phyloP scores from a whole-genome alignment of 768 basidiomycete genomes.

The Lactarius vividus region DNA sequence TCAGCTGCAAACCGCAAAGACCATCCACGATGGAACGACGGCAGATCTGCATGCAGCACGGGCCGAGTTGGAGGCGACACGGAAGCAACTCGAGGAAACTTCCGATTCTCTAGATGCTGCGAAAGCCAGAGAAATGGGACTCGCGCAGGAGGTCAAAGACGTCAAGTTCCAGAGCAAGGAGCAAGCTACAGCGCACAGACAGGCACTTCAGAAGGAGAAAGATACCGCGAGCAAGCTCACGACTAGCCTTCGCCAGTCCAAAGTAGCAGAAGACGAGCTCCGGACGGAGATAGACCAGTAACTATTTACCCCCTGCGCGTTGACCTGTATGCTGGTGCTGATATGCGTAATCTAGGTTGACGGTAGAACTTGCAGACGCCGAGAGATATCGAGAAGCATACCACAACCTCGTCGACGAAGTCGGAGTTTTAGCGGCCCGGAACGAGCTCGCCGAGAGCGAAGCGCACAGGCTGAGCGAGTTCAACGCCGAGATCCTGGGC shows the following conservation, averaged over 20 bases:
- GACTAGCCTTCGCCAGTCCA: slow-evolving; percentile 49
- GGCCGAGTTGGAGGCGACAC: slow-evolving; percentile 28
- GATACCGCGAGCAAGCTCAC: slow-evolving; percentile 48
- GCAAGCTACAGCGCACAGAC: slow-evolving; percentile 34
- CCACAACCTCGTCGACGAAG: slow-evolving; percentile 57
- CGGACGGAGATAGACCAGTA: slow-evolving; percentile 68
- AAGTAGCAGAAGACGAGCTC: slow-evolving; percentile 66
- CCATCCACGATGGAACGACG: slow-evolving; percentile 43
- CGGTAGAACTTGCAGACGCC: slow-evolving; percentile 53
- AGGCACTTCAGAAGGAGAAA: slow-evolving; percentile 34
- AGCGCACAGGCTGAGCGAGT: slow-evolving; percentile 65
- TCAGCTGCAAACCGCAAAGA: slow-evolving; percentile 43
- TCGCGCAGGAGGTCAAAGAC: slow-evolving; percentile 33
- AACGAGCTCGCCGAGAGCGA: slow-evolving; percentile 83
- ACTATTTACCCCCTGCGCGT: slow-evolving; percentile 30
- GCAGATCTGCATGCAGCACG: slow-evolving; percentile 39
- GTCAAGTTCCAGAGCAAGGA: slow-evolving; percentile 34
- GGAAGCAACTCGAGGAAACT: slow-evolving; percentile 30
- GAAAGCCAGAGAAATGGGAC: slow-evolving; percentile 28
- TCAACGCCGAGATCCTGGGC: slow-evolving; percentile 83
- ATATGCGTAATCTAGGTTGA: slow-evolving; percentile 37
- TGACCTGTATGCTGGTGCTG: neutral
- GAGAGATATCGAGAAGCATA: slow-evolving; percentile 74
- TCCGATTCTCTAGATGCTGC: slow-evolving; percentile 26
- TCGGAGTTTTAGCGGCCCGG: slow-evolving; percentile 59